phyloP scores from a whole-genome alignment of 129 eudicot genomes.

The Escallonia rubra region DNA sequence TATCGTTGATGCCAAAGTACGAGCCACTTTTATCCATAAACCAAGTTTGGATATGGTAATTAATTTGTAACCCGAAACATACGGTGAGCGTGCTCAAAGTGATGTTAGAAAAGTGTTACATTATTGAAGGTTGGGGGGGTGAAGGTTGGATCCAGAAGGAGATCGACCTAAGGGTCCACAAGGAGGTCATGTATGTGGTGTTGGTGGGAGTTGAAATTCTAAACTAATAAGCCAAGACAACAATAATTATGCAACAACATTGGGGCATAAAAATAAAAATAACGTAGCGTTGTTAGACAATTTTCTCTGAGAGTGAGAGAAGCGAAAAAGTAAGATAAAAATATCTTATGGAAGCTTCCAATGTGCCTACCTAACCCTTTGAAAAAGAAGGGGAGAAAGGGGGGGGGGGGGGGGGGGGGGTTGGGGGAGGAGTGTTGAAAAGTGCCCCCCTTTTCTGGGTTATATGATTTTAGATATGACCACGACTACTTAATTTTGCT shows the following conservation, averaged over 20 bases:
- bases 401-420: constrained; percentile 1
- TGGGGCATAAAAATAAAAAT: background rate
- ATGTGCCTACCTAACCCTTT: constrained; percentile 49
- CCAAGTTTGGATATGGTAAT: too few relatives aligned
- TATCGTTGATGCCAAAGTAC: too few relatives aligned
- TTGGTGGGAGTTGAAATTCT: constrained; percentile 19
- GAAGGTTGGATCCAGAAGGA: constrained; percentile 14
- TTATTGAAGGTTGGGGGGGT: constrained; percentile 7
- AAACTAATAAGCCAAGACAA: background rate
- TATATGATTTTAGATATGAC: too few relatives aligned
- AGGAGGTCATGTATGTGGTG: constrained; percentile 37
- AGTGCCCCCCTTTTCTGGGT: constrained; percentile 29
- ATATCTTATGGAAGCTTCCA: constrained; percentile 45
- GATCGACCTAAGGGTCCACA: constrained; percentile 2
- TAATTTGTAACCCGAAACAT: too few relatives aligned
- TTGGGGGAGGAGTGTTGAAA: constrained; percentile 29
- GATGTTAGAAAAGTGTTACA: background rate
- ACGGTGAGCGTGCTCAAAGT: too few relatives aligned
- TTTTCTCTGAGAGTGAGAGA: constrained; percentile 9
- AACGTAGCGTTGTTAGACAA: background rate
- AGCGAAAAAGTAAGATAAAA: constrained; percentile 4
- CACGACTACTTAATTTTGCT: too few relatives aligned
- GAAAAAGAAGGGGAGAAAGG: constrained; percentile 10
- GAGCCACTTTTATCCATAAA: too few relatives aligned
- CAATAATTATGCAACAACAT: constrained; percentile 6